phyloP scores from a whole-genome alignment of 805 yeast genomes.

The Metschnikowia santaceciliae region DNA sequence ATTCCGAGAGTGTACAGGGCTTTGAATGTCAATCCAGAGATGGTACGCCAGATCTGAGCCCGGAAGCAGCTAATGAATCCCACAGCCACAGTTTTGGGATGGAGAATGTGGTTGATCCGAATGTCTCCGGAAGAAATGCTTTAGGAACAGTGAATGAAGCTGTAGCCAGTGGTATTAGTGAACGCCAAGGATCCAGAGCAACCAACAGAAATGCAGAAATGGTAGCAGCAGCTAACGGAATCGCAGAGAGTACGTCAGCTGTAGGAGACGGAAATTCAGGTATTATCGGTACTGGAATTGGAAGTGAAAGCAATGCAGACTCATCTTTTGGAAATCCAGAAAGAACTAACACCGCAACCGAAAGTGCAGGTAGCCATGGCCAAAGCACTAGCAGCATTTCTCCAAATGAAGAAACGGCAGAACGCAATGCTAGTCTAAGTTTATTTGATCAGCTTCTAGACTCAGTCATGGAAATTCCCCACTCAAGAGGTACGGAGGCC shows the following conservation, averaged over 20 bases:
- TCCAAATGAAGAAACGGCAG: neutral
- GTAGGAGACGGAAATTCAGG: too few relatives aligned
- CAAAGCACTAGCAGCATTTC: neutral
- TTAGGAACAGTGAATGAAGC: too few relatives aligned
- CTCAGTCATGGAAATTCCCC: slow-evolving; percentile 7
- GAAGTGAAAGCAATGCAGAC: neutral
- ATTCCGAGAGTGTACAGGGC: neutral
- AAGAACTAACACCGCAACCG: too few relatives aligned
- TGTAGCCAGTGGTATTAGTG: too few relatives aligned
- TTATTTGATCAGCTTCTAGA: slow-evolving; percentile 15
- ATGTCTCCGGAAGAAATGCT: neutral
- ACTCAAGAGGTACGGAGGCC: neutral
- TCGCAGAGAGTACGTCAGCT: neutral
- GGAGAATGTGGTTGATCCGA: neutral
- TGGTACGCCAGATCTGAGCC: neutral
- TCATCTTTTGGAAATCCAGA: neutral
- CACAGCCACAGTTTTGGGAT: neutral
- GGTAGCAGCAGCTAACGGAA: neutral
- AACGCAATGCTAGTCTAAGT: slow-evolving; percentile 1
- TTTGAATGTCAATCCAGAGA: neutral
- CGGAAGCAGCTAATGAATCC: neutral
- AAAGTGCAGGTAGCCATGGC: too few relatives aligned
- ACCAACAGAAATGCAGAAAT: neutral
- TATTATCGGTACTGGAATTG: too few relatives aligned
- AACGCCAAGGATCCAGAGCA: too few relatives aligned